These are phyloP conservation scores for Liriodendron chinense DNA, from an alignment of 164 flowering plant genomes.

Conservation along the genomic window DNA sequence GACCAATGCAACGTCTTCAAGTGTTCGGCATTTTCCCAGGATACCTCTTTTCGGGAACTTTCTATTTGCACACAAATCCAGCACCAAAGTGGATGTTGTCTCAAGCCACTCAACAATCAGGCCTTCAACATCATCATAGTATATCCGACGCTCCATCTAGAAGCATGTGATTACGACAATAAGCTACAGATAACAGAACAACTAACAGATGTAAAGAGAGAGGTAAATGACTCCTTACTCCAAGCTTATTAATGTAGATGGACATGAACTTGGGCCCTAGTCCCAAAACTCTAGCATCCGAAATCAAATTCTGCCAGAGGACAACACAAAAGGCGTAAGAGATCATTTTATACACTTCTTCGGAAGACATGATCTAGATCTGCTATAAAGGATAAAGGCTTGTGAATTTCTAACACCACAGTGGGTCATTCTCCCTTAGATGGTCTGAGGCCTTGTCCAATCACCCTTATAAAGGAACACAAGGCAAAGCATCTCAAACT, in stretches of 20 bases:
- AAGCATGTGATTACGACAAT: slow-evolving; percentile 4
- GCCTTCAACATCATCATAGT: slow-evolving; percentile 89
- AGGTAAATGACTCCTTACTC: slow-evolving; percentile 44
- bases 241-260: slow-evolving; percentile 63
- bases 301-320: slow-evolving; percentile 52
- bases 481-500: background rate
- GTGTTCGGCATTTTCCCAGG: slow-evolving; percentile 37
- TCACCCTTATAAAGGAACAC: background rate
- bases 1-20: slow-evolving; percentile 66
- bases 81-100: slow-evolving; percentile 67
- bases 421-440: too few species aligned
- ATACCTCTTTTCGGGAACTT: slow-evolving; percentile 38
- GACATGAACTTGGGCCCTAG: slow-evolving; percentile 96
- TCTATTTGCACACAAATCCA: slow-evolving; percentile 37
- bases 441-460: background rate
- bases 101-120: slow-evolving; percentile 83
- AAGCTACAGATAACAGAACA: background rate
- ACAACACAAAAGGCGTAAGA: background rate
- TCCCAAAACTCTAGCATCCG: slow-evolving; percentile 84
- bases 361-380: background rate
- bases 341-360: background rate
- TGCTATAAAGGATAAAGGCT: background rate
- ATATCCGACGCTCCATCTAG: slow-evolving; percentile 85
- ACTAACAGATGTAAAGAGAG: background rate
- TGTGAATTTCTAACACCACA: background rate